A percentile compares a stretch with the other conserved stretches of the same genome.
Evolutionary conservation across 1,284 basidiomycete species (phyloP).

Genomic region (Fomitopsis schrenkii): DNA sequence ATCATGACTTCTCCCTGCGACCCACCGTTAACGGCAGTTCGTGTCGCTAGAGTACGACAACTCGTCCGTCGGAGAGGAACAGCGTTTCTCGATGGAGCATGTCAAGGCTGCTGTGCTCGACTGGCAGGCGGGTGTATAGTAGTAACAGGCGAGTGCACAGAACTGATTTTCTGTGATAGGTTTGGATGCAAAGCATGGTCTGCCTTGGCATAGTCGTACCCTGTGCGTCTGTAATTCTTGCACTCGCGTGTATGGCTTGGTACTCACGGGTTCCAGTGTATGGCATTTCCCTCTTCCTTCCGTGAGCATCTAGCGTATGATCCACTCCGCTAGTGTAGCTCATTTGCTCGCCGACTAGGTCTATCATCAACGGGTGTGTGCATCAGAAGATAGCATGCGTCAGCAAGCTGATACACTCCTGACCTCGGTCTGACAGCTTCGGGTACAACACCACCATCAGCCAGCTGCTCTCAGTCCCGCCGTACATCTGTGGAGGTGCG

Average conservation of each 20-base stretch:
- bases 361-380: constrained; percentile 11
- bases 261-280: constrained; percentile 27
- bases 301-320: constrained; percentile 35
- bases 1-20: too few relatives aligned
- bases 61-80: constrained; percentile 63
- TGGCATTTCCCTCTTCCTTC: constrained; percentile 64
- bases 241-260: background rate
- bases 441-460: constrained; percentile 53
- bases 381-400: background rate
- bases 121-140: constrained; percentile 50
- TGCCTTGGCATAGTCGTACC: constrained; percentile 59
- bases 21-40: too few relatives aligned
- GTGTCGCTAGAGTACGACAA: constrained; percentile 51
- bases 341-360: background rate
- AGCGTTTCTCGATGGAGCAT: constrained; percentile 51
- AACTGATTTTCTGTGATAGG: constrained; percentile 18
- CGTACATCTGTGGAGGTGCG: constrained; percentile 60
- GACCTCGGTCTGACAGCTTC: constrained; percentile 35
- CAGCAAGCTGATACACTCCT: background rate
- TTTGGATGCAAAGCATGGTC: constrained; percentile 54
- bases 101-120: constrained; percentile 51
- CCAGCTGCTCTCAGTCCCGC: constrained; percentile 68
- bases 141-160: background rate
- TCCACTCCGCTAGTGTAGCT: background rate
- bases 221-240: constrained; percentile 35